These are phyloP conservation scores for Calonectria pteridis DNA, from an alignment of 2,329 filamentous ascomycete species.

Conservation along the genomic window DNA sequence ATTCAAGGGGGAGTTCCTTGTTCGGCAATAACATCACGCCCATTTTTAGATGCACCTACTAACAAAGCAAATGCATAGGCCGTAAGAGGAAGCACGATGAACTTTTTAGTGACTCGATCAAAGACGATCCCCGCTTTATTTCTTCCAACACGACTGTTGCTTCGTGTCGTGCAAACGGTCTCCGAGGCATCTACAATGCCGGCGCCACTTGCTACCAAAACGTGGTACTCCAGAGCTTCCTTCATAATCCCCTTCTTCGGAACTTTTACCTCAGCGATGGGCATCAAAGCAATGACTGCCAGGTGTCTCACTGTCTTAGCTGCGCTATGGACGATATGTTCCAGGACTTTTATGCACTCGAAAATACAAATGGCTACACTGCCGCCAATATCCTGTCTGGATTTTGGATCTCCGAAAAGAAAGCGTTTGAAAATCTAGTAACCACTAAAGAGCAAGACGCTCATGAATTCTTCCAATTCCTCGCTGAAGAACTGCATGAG, in stretches of 20 bases:
- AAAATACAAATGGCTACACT: conserved; percentile 90
- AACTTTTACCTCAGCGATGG: conserved; percentile 95
- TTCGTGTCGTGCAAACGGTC: conserved; percentile 87
- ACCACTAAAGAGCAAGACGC: conserved; percentile 97
- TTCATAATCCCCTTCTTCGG: conserved; percentile 92
- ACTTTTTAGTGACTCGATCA: conserved; percentile 71
- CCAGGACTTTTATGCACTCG: conserved; percentile 77
- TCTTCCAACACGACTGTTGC: conserved; percentile 82
- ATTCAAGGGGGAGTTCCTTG: not conserved
- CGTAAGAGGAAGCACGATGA: conserved; percentile 85
- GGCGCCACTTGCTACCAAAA: conserved; percentile 99
- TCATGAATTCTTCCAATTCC: conserved; percentile 96
- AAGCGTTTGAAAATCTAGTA: conserved; percentile 79
- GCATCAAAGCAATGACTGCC: conserved; percentile 83
- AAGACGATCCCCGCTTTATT: conserved; percentile 83
- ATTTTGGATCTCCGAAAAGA: conserved; percentile 88
- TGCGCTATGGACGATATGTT: conserved; percentile 82
- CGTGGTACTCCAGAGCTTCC: conserved; percentile 91
- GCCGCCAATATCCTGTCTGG: conserved; percentile 90
- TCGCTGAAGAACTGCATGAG: conserved; percentile 91
- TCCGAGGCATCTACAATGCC: conserved; percentile 95
- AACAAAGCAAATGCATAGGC: conserved; percentile 50
- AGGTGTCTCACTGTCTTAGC: conserved; percentile 71
- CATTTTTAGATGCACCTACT: not conserved
- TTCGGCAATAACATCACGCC: not conserved